Percentiles rank a stretch among this genome's conserved stretches.
These are phyloP conservation scores for Dacryopinax spathularia DNA, from an alignment of 768 basidiomycete genomes.

Conservation along the genomic window DNA sequence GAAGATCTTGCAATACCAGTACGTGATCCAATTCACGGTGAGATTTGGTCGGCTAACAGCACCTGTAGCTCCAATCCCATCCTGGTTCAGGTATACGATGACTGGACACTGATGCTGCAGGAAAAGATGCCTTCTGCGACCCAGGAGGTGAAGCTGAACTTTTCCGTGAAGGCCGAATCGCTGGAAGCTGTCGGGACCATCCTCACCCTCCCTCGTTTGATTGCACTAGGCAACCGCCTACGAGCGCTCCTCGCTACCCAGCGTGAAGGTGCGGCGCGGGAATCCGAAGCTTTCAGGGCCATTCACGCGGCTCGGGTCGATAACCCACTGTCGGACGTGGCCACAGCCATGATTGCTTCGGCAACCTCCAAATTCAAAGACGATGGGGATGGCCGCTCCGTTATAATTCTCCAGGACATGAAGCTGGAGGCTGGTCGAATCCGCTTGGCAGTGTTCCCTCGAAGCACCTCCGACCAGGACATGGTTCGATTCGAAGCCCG, in stretches of 20 bases:
- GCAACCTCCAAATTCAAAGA: slow-evolving; percentile 60
- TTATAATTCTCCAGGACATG: slow-evolving; percentile 58
- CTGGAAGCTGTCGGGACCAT: slow-evolving; percentile 53
- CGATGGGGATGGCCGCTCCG: slow-evolving; percentile 42
- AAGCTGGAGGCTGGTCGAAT: slow-evolving; percentile 51
- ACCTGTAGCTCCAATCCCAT: slow-evolving; percentile 57
- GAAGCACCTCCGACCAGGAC: slow-evolving; percentile 63
- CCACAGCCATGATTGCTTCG: slow-evolving; percentile 65
- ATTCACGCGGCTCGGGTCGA: slow-evolving; percentile 58
- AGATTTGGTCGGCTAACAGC: neutral
- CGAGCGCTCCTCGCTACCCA: slow-evolving; percentile 57
- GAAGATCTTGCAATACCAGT: slow-evolving; percentile 63
- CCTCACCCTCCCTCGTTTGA: slow-evolving; percentile 60
- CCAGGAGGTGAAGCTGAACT: slow-evolving; percentile 54
- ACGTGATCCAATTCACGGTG: slow-evolving; percentile 16
- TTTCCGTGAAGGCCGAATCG: slow-evolving; percentile 57
- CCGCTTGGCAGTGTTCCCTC: slow-evolving; percentile 60
- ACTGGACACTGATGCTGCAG: slow-evolving; percentile 46
- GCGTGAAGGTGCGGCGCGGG: slow-evolving; percentile 57
- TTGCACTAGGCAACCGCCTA: slow-evolving; percentile 62
- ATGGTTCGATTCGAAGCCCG: slow-evolving; percentile 60
- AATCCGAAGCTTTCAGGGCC: slow-evolving; percentile 64
- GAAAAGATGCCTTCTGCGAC: slow-evolving; percentile 26
- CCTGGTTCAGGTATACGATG: slow-evolving; percentile 58
- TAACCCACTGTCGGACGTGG: slow-evolving; percentile 73